phyloP scores from a whole-genome alignment of 768 basidiomycete species.

The Boletus rubescentipes region DNA sequence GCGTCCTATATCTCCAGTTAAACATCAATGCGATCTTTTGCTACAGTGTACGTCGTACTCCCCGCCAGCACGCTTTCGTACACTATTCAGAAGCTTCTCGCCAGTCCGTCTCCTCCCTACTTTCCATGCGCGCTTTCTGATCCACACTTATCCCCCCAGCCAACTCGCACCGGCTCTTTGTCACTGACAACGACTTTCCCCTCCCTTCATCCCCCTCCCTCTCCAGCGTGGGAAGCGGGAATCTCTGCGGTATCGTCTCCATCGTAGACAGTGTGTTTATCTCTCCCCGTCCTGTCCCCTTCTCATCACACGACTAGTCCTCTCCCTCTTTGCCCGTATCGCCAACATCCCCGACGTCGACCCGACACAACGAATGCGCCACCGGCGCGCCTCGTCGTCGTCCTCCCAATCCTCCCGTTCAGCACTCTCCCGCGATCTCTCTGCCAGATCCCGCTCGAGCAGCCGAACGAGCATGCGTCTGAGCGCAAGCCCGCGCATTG shows the following conservation, averaged over 20 bases:
- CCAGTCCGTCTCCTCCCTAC: constrained; percentile 51
- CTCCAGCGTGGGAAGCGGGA: constrained; percentile 36
- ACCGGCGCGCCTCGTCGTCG: constrained; percentile 73
- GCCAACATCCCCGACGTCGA: constrained; percentile 75
- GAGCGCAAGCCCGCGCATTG: constrained; percentile 33
- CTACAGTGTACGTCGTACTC: constrained; percentile 72
- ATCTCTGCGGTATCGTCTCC: constrained; percentile 75
- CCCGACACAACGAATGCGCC: constrained; percentile 74
- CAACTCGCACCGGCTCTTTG: constrained; percentile 76
- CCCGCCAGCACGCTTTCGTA: constrained; percentile 63
- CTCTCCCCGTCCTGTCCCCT: background rate
- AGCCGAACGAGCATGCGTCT: constrained; percentile 40
- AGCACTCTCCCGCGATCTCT: constrained; percentile 35
- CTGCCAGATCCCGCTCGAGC: constrained; percentile 41
- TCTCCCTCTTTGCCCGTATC: constrained; percentile 74
- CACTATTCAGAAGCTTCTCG: constrained; percentile 77
- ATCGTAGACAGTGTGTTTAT: constrained; percentile 69
- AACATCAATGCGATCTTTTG: background rate
- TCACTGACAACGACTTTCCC: constrained; percentile 57
- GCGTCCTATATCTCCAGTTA: background rate
- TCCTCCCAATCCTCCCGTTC: constrained; percentile 57
- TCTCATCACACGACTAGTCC: constrained; percentile 43
- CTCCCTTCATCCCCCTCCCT: constrained; percentile 49
- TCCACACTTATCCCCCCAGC: constrained; percentile 42
- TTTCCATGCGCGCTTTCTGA: constrained; percentile 1